Base-by-base conservation (phyloP, 768 basidiomycete genomes). In the Leccinum truebloodii region DNA sequence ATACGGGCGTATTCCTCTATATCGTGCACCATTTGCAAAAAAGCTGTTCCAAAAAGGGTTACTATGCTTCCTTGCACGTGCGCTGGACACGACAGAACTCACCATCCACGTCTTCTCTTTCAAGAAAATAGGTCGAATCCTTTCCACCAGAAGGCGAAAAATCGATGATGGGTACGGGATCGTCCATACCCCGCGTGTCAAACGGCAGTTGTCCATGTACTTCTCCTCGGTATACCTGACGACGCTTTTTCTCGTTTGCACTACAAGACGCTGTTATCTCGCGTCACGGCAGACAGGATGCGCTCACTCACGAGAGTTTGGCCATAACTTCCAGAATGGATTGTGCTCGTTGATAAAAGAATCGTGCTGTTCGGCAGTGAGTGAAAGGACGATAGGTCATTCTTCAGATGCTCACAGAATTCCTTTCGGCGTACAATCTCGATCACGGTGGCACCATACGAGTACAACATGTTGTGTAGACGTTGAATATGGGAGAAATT, bases 381-480 rank as follows among this genome's bases (percentile, higher is more conserved):
- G 63, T 12, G 48, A 55, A 6, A 18, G 24, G 28, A 7, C 5
- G 4, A 56, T 37, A 49, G 7, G 32, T 37, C 24, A n/a, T 14
- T 18, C 44, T 30, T 28, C 55, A 57, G 7, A 34, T 57, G 73
- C 87, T 73, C 62, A 89, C 93, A 81, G 73, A 96, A 97, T 70
- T 96, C 93, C 66, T 92, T 92, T 57, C 96, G 80, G 59, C 96
- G 81, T 2, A 95, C 91, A 32, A 98, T 86, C 74, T 98, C 96
- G 18, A 95, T 82, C 9, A 97, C 83, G 0, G 94, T 94, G 1
- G 92, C 91, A 0, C 92, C 90, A 73, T 98, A 98, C 0, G 92
- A 94, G 69, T 94, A 95, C 1, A 95, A 73, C 85, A 98, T 91
- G 58, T 83, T 87, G 70, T 96, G 94, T 48, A 98, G 77, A 18